Percentiles rank a stretch among this genome's conserved stretches.
Evolutionary conservation across 805 yeast genomes (phyloP).

Genomic region (Candida adriatica): DNA sequence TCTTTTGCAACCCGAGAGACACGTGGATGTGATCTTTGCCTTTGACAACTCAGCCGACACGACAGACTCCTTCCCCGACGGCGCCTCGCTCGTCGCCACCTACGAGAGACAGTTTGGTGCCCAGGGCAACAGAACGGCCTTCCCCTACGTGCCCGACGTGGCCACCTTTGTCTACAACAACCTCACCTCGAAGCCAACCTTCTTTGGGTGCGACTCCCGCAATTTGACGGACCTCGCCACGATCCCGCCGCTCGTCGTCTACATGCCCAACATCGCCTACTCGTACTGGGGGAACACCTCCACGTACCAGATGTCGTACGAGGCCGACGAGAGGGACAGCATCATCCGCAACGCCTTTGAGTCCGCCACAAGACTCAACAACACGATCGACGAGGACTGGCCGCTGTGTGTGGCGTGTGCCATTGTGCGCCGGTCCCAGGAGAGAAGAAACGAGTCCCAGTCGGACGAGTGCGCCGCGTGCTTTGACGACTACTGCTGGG

Average conservation of each 20-base stretch:
- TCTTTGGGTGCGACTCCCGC: slow-evolving; percentile 74
- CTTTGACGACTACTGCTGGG: slow-evolving; percentile 73
- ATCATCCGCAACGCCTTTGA: slow-evolving; percentile 74
- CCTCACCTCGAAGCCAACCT: slow-evolving; percentile 65
- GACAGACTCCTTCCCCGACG: slow-evolving; percentile 56
- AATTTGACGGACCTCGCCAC: slow-evolving; percentile 50
- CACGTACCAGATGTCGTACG: slow-evolving; percentile 60
- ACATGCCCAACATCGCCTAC: slow-evolving; percentile 67
- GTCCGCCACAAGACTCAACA: slow-evolving; percentile 55
- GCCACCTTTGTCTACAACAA: slow-evolving; percentile 53
- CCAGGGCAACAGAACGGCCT: slow-evolving; percentile 50
- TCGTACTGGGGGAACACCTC: slow-evolving; percentile 62
- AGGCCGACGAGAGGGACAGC: slow-evolving; percentile 45
- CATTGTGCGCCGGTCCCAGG: slow-evolving; percentile 69
- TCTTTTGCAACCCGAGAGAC: slow-evolving; percentile 49
- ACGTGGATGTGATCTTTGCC: slow-evolving; percentile 59
- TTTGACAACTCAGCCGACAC: slow-evolving; percentile 66
- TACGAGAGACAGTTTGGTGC: slow-evolving; percentile 50
- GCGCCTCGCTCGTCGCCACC: slow-evolving; percentile 49
- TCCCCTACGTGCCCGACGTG: slow-evolving; percentile 79
- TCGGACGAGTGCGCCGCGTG: slow-evolving; percentile 64
- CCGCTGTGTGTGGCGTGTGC: slow-evolving; percentile 79
- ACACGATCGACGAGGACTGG: slow-evolving; percentile 64
- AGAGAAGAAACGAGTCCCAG: slow-evolving; percentile 53
- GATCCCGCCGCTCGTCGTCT: slow-evolving; percentile 69